Conservation (phyloP, 139 green algal genomes). For the Coccomyxa sp. region DNA sequence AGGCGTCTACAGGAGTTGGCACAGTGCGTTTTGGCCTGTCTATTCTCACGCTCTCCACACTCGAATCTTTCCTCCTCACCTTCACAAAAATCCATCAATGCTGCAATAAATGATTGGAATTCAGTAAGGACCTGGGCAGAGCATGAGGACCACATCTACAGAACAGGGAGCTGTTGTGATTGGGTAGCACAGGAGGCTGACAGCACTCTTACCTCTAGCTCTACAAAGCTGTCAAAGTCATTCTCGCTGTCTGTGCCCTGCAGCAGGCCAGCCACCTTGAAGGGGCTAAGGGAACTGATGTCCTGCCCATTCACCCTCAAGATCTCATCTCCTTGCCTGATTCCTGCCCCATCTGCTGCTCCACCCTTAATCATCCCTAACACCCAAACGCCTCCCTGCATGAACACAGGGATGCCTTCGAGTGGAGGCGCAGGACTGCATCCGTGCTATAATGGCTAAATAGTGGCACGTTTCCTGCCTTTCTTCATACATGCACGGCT, state of each 20-base stretch:
- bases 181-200: no score
- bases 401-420: no score
- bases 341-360: constrained; percentile 61
- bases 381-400: constrained; percentile 60
- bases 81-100: constrained; percentile 6
- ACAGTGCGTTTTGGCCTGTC: constrained; percentile 34
- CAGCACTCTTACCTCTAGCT: no score
- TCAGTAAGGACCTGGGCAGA: no score
- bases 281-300: constrained; percentile 49
- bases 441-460: not conserved
- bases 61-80: constrained; percentile 41
- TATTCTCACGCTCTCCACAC: constrained; percentile 23
- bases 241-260: constrained; percentile 16
- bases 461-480: no score
- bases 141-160: no score
- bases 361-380: constrained; percentile 80
- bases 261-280: constrained; percentile 53
- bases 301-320: constrained; percentile 58
- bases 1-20: constrained; percentile 34
- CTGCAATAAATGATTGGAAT: no score
- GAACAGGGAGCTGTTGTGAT: no score
- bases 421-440: not conserved
- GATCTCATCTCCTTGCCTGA: constrained; percentile 83
- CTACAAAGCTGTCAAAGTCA: no score
- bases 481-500: no score